Percentiles rank a stretch among this genome's conserved stretches.
These are phyloP conservation scores for Arachnomyces sp. DNA, from an alignment of 2,329 filamentous ascomycete species.

Conservation along the genomic window DNA sequence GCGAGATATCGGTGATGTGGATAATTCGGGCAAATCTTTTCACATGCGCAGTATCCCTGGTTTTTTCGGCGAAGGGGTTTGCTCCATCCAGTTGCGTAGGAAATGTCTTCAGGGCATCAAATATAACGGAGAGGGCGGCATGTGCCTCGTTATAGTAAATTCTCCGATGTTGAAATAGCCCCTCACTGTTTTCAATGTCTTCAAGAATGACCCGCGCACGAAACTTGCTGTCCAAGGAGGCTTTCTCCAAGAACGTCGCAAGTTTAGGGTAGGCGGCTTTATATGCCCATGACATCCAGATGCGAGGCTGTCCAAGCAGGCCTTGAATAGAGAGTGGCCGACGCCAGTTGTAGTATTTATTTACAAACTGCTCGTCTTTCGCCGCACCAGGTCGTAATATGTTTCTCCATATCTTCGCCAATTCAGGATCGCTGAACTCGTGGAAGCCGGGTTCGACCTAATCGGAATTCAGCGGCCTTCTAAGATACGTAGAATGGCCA, in stretches of 20 bases:
- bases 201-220: slow-evolving; percentile 5
- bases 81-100: not conserved
- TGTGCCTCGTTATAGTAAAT: slow-evolving; percentile 5
- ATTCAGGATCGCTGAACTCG: not conserved
- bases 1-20: slow-evolving; percentile 4
- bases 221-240: slow-evolving; percentile 6
- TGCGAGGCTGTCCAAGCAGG: slow-evolving; percentile 2
- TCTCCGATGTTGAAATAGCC: slow-evolving; percentile 1
- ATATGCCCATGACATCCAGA: slow-evolving; percentile 7
- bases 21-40: slow-evolving; percentile 2
- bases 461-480: too few relatives aligned
- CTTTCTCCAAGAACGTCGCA: slow-evolving; percentile 2
- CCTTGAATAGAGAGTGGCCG: slow-evolving; percentile 1
- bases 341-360: slow-evolving; percentile 4
- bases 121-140: slow-evolving; percentile 2
- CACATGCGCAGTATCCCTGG: not conserved
- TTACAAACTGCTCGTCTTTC: slow-evolving; percentile 2
- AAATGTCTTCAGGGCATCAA: slow-evolving; percentile 1
- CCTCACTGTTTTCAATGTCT: slow-evolving; percentile 2
- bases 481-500: too few relatives aligned
- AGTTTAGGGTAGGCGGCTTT: slow-evolving; percentile 7
- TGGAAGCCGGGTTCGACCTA: too few relatives aligned
- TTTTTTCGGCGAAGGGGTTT: not conserved
- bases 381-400: slow-evolving; percentile 3
- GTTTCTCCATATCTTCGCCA: slow-evolving; percentile 1